Base-by-base conservation (phyloP, 306 rosid genomes). In the Cicer cuneatum region DNA sequence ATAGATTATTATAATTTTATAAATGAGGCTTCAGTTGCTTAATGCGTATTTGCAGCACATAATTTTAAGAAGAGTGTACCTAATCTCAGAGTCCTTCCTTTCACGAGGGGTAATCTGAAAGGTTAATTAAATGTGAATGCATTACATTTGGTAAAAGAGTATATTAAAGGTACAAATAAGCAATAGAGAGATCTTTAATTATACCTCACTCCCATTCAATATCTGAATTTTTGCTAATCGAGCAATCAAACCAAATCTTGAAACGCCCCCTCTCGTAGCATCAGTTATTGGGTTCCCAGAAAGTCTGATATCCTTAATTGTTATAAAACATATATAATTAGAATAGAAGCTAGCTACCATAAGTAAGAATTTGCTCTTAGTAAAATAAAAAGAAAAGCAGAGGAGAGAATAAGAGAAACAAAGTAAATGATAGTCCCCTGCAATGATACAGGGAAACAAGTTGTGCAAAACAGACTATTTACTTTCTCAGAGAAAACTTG, bases 21-120 rank as follows among this genome's bases (percentile, higher is more conserved):
- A 13, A 59, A 33, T 19, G 19, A 59, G 13, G 42, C 33, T 59
- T 59, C 66, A 35, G 19, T n/a, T 33, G 11, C 66, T 33, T 59
- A 59, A 13, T 7, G 18, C 2, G 7, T 59, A 59, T 58, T 29
- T 29, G 13, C 61, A 11, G 49, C 21, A 49, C 39, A 16, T 6
- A 70, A 15, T 60, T 59, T 29, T 24, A 78, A 81, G 19, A 78
- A 73, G 40, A 11, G 21, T 76, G 14, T 71, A 91, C 98, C 97
- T 88, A 75, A 94, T 91, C 86, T 94, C 98, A 6, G 98, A 94
- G 46, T 94, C 98, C 81, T 88, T 94, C 87, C 96, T 90, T 83
- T 94, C 98, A 52, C 96, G 97, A 52, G 76, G 74, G 43, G 84
- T 88, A 60, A 94, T 84, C 98, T 93, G 78, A 56, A 84, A 77